Evolutionary conservation across 768 basidiomycete species (phyloP), one percentile per base, ranked within the genome.

Genomic region (Mycena pura): DNA sequence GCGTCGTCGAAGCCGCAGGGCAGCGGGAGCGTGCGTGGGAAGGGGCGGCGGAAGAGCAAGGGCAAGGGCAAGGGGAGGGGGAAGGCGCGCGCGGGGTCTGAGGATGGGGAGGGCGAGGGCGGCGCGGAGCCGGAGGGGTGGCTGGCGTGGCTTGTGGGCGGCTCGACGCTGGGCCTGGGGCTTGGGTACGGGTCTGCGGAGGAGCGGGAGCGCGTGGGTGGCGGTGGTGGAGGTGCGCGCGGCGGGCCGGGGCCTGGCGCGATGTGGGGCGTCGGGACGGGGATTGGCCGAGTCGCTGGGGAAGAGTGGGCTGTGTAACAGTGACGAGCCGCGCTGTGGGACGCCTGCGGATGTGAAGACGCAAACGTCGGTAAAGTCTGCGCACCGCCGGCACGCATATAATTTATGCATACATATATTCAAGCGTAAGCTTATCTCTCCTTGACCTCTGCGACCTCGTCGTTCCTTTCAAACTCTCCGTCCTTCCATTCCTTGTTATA

Each of bases 221-320:
- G 57, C 45, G 58, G 69, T 44, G 24, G 66, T 21, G 50, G 34
- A 24, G 34, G 53, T 29, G 38, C 28, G 34, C 72, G 62, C 72
- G 62, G 67, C 74, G 22, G 56, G 40, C 57, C 32, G 56, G 57
- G 47, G 41, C 61, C 56, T 49, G 62, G 38, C 65, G 59, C 46
- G 51, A 57, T 17, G 25, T 38, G 21, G 55, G 55, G 21, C n/a
- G 19, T 34, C 27, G 46, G 55, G 14, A 47, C 22, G 50, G 64
- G 65, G 56, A 62, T 60, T 51, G 62, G 65, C 21, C 19, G 58
- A 52, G 59, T 47, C n/a, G 54, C 49, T 60, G 64, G 52, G 57
- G 87, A 86, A 63, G 88, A 88, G 31, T 88, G 87, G 87, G 80
- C 80, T 38, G 72, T 85, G 10, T 59, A 54, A 36, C 28, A n/a